These are phyloP conservation scores for Amanita brunnescens DNA, from an alignment of 768 basidiomycete species.

Conservation along the genomic window DNA sequence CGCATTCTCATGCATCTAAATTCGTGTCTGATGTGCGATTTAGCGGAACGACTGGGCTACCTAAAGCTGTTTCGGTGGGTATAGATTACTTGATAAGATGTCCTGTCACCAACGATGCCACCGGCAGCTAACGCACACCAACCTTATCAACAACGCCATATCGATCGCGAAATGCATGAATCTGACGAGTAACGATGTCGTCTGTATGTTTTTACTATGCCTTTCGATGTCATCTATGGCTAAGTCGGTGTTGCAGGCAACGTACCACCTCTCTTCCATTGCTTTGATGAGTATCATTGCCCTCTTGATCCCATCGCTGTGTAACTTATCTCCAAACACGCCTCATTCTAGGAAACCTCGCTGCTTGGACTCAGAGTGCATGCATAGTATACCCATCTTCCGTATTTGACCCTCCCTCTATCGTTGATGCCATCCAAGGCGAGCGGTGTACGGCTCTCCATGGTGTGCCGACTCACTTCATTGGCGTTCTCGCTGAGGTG, in stretches of 20 bases:
- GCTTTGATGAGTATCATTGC: conserved; percentile 66
- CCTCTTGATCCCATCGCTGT: conserved; percentile 1
- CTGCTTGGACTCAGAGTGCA: conserved; percentile 66
- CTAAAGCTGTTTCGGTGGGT: conserved; percentile 77
- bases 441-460: conserved; percentile 75
- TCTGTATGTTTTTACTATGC: conserved; percentile 44
- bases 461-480: conserved; percentile 81
- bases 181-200: conserved; percentile 52
- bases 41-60: conserved; percentile 74
- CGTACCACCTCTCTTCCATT: conserved; percentile 78
- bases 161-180: conserved; percentile 67
- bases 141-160: conserved; percentile 70
- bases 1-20: background rate
- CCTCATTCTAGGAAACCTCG: conserved; percentile 74
- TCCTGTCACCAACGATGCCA: background rate
- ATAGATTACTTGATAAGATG: background rate
- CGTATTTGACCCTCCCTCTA: conserved; percentile 50
- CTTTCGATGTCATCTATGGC: background rate
- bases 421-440: conserved; percentile 59
- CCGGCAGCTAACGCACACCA: conserved; percentile 62
- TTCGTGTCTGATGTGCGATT: background rate
- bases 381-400: conserved; percentile 71
- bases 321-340: conserved; percentile 32
- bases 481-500: conserved; percentile 64
- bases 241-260: conserved; percentile 43